Evolutionary conservation across 2,329 filamentous ascomycete genomes (phyloP), one percentile per base, ranked within the genome.

Genomic region (Verticillium nonalfalfae): DNA sequence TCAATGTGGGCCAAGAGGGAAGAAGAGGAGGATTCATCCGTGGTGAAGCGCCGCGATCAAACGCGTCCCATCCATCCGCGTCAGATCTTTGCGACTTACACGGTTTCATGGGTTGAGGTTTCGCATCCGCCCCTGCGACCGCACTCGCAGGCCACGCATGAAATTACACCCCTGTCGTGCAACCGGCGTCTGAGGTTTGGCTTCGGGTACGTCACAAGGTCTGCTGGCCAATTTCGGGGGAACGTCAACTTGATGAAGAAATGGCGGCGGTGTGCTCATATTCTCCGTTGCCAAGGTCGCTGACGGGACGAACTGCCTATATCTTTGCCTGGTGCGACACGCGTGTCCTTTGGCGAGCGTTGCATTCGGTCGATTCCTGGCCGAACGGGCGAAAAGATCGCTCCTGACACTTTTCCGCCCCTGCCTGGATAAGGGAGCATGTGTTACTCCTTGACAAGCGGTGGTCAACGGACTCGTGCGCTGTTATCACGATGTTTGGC

Each of bases 61-160:
- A 73, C 71, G 62, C 57, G 38, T 60, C 39, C 59, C 59, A 59
- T 62, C 58, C 56, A 15, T n/a, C 62, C 60, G 65, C 69, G 68
- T 70, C 65, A 67, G 69, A 68, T 67, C 67, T 63, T 67, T 72
- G 70, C 68, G 68, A 72, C 71, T 66, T 64, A 57, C 60, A 59
- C 63, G 60, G 72, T 73, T 73, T 73, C 72, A 72, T 21, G 40
- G 2, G n/a, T 26, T 18, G 7, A 50, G n/a, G 40, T 50, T 50
- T 50, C 40, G 40, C 40, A 26, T 26, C n/a, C n/a, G n/a, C n/a
- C 18, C 18, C 18, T 50, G 40, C 40, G 40, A n/a, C 40, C 40
- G 40, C 7, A 9, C 9, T 50, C 9, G 15, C 13, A n/a, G 40
- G 15, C 38, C n/a, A 11, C 18, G 40, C 40, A 50, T 50, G 40